Evolutionary conservation across 331 rosid genomes (phyloP), one percentile per base, ranked within the genome.

Genomic region (Telfairia occidentalis): DNA sequence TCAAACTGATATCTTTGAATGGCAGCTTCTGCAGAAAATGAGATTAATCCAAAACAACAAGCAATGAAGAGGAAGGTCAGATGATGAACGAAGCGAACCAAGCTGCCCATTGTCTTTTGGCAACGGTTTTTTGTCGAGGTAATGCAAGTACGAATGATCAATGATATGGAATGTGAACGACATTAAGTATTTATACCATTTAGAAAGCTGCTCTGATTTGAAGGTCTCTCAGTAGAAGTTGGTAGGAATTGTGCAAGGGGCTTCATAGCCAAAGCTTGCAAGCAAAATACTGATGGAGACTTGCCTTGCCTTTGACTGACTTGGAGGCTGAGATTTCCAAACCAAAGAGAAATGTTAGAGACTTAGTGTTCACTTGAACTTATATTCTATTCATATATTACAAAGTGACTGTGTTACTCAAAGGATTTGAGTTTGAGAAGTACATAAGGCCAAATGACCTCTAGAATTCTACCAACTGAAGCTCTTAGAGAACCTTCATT

Each of bases 1-100:
- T 89, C 95, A 84, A 89, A 90, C 75, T 91, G 88, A 67, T 91
- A 89, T 73, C 79, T 87, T 83, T 83, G 87, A 38, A 82, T 74
- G 71, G 92, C 87, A 79, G 96, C 96, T 81, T 89, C 96, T 43
- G 91, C 87, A 40, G 89, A 83, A 76, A 78, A 78, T 69, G 84
- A 45, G 71, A 85, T 58, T 3, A 81, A 82, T 72, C 87, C 84
- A 78, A 89, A 58, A 79, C 84, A 12, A 5, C 78, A 9, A 2
- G 78, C 57, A 2, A 78, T 73, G 74, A 79, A 65, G 40, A 87
- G 58, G 57, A 87, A 59, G 42, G 72, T 28, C 13, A 80, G 74
- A 73, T 59, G 58, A 12, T 28, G 78, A 49, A 83, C 32, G 23
- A 13, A 46, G 48, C 65, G 19, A 26, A 77, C 69, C 77, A 78